Base-by-base conservation (phyloP, 1,139 yeast species). In the Protomyces gravidus region DNA sequence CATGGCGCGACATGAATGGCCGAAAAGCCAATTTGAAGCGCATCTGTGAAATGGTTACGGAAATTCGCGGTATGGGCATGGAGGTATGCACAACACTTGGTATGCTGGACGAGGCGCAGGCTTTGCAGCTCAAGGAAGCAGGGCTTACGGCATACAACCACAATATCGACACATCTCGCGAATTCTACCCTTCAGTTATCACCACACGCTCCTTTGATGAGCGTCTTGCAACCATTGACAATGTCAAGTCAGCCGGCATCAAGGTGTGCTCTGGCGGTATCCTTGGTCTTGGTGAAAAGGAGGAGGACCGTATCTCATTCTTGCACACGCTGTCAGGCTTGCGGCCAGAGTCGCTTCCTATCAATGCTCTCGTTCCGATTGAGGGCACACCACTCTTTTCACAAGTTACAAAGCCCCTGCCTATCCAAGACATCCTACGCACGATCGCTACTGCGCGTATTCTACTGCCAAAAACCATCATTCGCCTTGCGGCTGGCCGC, bases 321-420 rank as follows among this genome's bases (percentile, higher is more conserved):
- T 72, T 86, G 58, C 76, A 82, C 68, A 85, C 92, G 0, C 73
- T 86, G 61, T 76, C 89, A 1, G 85, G 83, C 1, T 78, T 86
- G 82, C 92, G 86, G 66, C 94, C 94, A 0, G 94, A 86, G 70
- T 84, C 89, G 1, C 76, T 86, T 58, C 95, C 95, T n/a, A 85
- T 86, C 63, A 86, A 86, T 69, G 76, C 86, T 65, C 75, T 86
- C 55, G 89, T 86, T n/a, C 84, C 90, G 1, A 85, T 86, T 59
- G 80, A 82, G 65, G 95, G 95, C 1, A 86, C 95, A 0, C 89
- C 89, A 17, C 80, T 86, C 75, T 53, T 45, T 46, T 46, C 50
- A 19, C 73, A 73, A 5, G 85, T 80, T 55, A 77, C 78, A 51
- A 85, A 81, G 60, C 70, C 81, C 19, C 71, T 85, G 49, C 74